Base-by-base conservation (phyloP, 2,329 filamentous ascomycete genomes). In the Aspergillus ibericus region DNA sequence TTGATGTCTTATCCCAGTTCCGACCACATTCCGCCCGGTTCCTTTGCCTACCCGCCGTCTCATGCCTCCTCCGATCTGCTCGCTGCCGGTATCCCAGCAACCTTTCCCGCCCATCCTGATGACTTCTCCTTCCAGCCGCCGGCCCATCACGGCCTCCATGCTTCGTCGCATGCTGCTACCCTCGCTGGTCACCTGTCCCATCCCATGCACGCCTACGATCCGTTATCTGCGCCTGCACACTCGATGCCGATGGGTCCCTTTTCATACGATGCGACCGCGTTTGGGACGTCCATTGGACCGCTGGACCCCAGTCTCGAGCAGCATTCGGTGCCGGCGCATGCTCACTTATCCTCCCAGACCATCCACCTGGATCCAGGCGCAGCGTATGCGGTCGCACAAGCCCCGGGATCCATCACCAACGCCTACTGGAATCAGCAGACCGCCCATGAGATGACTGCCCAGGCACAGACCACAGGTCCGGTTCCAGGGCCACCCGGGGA, bases 181-280 rank as follows among this genome's bases (percentile, higher is more conserved):
- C 27, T 60, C 25, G 67, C 65, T 32, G 62, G 60, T n/a, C 70
- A 60, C 18, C 53, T 66, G 29, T 59, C 66, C n/a, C 68, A 67
- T 55, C 56, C 63, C 2, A 68, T 72, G 60, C 58, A 70, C 44
- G 48, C 63, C 5, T 72, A 72, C 53, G 68, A 72, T 50, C 47
- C 63, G 10, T 57, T 63, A 18, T 63, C 65, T 18, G 52, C 56
- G 32, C 60, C 64, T 7, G 51, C 51, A 2, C 40, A 53, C 29
- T 10, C 51, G n/a, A 53, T 48, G 16, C 53, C 44, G 8, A 65
- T 72, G 60, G 59, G 55, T 51, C 44, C 61, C 38, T 71, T 69
- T 58, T 36, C 66, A 32, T 72, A 67, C 55, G 59, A 69, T 20
- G 49, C 70, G 16, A 57, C 66, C 18, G 54, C 62, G 16, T 70